phyloP scores from a whole-genome alignment of 305 asterid species.

The Fraxinus paxiana region DNA sequence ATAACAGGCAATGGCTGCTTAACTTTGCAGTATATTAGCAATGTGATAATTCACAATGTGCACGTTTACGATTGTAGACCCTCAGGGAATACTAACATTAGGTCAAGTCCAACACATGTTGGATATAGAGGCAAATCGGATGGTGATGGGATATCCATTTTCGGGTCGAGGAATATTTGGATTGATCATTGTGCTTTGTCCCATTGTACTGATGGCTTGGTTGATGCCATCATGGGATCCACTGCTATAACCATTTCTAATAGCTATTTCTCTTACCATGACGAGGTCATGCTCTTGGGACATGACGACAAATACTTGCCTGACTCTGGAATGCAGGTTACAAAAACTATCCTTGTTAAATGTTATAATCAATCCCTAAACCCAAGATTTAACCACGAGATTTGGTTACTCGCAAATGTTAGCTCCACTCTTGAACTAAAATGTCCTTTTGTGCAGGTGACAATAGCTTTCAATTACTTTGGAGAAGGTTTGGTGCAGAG shows the following conservation, averaged over 20 bases:
- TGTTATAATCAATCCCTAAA: not conserved
- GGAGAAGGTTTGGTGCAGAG: constrained; percentile 60
- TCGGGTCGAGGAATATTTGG: constrained; percentile 49
- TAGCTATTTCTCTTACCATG: constrained; percentile 55
- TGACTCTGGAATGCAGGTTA: constrained; percentile 67
- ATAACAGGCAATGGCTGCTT: constrained; percentile 63
- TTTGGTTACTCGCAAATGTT: not conserved
- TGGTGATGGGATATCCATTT: constrained; percentile 61
- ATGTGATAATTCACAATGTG: constrained; percentile 55
- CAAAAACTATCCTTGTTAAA: not conserved
- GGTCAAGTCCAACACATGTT: constrained; percentile 49
- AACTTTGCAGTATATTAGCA: constrained; percentile 41
- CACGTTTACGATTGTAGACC: constrained; percentile 49
- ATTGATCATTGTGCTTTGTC: constrained; percentile 66
- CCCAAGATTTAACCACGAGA: not conserved
- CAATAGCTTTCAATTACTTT: constrained; percentile 59
- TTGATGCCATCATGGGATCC: constrained; percentile 66
- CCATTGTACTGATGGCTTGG: constrained; percentile 58
- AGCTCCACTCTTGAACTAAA: not conserved
- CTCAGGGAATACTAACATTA: constrained; percentile 49
- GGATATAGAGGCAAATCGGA: constrained; percentile 57
- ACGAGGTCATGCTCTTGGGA: constrained; percentile 64
- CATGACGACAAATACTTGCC: constrained; percentile 51
- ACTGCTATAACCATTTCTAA: constrained; percentile 63
- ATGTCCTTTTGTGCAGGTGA: constrained; percentile 33